These are phyloP conservation scores for Perilla frutescens DNA, from an alignment of 257 asterid genomes.

Conservation along the genomic window DNA sequence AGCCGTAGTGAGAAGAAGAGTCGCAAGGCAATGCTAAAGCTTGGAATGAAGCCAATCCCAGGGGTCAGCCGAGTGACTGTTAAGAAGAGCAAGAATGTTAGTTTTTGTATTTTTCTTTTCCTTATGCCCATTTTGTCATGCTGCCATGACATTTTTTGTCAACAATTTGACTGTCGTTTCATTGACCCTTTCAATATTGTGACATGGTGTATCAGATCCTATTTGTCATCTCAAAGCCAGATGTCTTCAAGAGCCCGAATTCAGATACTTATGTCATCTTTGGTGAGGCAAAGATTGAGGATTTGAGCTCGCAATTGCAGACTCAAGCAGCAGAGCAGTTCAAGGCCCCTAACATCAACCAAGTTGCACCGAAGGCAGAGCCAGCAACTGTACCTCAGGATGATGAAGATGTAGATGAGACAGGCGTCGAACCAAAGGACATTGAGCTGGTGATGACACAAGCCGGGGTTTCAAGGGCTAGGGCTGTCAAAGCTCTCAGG, in stretches of 20 bases:
- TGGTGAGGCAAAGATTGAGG: constrained; percentile 60
- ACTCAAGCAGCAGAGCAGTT: constrained; percentile 64
- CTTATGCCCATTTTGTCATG: background rate
- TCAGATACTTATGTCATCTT: constrained; percentile 54
- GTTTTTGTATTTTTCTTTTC: background rate
- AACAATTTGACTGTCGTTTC: background rate
- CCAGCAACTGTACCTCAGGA: constrained; percentile 55
- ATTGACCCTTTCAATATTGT: background rate
- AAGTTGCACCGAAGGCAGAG: constrained; percentile 57
- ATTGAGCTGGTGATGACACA: constrained; percentile 73
- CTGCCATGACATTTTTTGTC: background rate
- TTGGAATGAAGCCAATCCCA: constrained; percentile 55
- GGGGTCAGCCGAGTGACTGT: constrained; percentile 59
- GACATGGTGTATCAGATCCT: constrained; percentile 44
- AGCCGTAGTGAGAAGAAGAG: constrained; percentile 63
- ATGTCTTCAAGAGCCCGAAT: constrained; percentile 56
- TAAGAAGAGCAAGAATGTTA: constrained; percentile 58
- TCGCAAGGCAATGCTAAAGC: constrained; percentile 59
- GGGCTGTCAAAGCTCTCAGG: constrained; percentile 72
- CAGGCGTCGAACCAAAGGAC: constrained; percentile 70
- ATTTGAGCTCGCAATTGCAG: constrained; percentile 58
- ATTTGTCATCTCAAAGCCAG: constrained; percentile 60
- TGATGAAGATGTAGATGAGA: constrained; percentile 73
- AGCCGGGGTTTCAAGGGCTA: constrained; percentile 66
- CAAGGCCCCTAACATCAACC: constrained; percentile 55